Evolutionary conservation across 2,329 filamentous ascomycete genomes (phyloP).

Genomic region (Leptosphaerulina australis): DNA sequence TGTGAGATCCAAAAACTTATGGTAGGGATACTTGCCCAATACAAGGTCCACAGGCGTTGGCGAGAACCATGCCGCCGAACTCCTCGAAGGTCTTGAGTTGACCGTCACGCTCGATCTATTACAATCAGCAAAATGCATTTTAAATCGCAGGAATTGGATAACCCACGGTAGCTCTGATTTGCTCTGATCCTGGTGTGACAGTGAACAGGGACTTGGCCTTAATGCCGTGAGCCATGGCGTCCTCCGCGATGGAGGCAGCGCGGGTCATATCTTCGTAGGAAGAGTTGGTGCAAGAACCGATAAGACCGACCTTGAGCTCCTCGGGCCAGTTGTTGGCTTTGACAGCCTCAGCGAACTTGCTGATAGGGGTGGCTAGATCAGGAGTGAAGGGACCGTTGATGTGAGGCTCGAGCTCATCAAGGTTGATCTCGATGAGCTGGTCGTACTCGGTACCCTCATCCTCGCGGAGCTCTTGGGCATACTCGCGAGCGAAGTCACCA

Average conservation of each 20-base stretch:
- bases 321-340: conserved; percentile 96
- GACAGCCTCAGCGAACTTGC: conserved; percentile 93
- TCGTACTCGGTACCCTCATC: conserved; percentile 95
- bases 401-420: conserved; percentile 92
- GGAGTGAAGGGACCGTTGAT: conserved; percentile 99
- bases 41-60: conserved; percentile 79
- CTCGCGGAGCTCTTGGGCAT: conserved; percentile 82
- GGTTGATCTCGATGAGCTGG: conserved; percentile 93
- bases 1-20: conserved; percentile 3
- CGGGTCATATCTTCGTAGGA: conserved; percentile 91
- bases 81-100: conserved; percentile 95
- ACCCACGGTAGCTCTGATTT: conserved; percentile 67
- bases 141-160: conserved; percentile 40
- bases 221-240: conserved; percentile 88
- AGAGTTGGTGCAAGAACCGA: conserved; percentile 97
- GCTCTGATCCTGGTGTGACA: conserved; percentile 95
- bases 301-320: conserved; percentile 94
- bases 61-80: conserved; percentile 91
- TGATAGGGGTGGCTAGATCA: conserved; percentile 95
- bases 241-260: conserved; percentile 85
- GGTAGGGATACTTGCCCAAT: conserved; percentile 48
- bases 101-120: conserved; percentile 83
- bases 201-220: conserved; percentile 95
- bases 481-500: conserved; percentile 84
- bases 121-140: too few relatives aligned